A percentile compares a stretch with the other conserved stretches of the same genome.
These are phyloP conservation scores for Neocucurbitaria cava DNA, from an alignment of 2,329 filamentous ascomycete species.

Conservation along the genomic window DNA sequence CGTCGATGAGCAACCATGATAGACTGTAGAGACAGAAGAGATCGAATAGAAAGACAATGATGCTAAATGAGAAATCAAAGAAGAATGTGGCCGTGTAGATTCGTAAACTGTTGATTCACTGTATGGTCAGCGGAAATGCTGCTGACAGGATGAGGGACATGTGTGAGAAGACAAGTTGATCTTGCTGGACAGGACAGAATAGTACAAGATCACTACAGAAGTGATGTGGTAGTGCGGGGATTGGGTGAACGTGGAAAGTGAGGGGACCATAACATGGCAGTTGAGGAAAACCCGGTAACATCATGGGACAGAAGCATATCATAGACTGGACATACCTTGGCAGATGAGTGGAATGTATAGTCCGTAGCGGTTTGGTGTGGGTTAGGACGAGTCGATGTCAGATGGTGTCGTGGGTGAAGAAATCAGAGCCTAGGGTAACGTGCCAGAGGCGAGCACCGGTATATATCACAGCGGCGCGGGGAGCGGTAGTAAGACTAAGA, in stretches of 20 bases:
- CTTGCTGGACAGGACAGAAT: neutral
- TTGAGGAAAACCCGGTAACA: no score
- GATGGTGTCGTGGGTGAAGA: slow-evolving; percentile 20
- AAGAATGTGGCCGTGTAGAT: neutral
- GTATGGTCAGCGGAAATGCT: no score
- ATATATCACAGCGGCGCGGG: slow-evolving; percentile 44
- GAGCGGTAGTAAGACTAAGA: slow-evolving; percentile 31
- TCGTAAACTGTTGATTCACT: slow-evolving; percentile 1
- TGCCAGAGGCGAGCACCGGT: slow-evolving; percentile 38
- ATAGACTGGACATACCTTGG: slow-evolving; percentile 9
- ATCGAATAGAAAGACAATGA: neutral
- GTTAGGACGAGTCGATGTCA: slow-evolving; percentile 13
- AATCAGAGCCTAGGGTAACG: slow-evolving; percentile 35
- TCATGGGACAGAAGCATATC: neutral
- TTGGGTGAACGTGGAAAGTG: neutral
- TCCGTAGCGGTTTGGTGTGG: slow-evolving; percentile 1
- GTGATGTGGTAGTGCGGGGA: neutral
- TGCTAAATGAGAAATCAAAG: neutral
- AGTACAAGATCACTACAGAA: neutral
- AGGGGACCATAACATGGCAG: neutral
- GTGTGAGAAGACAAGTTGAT: neutral
- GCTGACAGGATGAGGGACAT: no score
- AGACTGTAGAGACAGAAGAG: slow-evolving; percentile 10
- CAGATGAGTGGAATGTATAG: slow-evolving; percentile 8
- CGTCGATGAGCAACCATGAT: slow-evolving; percentile 67